Percentiles rank a stretch among this genome's conserved stretches.
Conservation (phyloP, 768 basidiomycete genomes). For the Lactarius trivialis region DNA sequence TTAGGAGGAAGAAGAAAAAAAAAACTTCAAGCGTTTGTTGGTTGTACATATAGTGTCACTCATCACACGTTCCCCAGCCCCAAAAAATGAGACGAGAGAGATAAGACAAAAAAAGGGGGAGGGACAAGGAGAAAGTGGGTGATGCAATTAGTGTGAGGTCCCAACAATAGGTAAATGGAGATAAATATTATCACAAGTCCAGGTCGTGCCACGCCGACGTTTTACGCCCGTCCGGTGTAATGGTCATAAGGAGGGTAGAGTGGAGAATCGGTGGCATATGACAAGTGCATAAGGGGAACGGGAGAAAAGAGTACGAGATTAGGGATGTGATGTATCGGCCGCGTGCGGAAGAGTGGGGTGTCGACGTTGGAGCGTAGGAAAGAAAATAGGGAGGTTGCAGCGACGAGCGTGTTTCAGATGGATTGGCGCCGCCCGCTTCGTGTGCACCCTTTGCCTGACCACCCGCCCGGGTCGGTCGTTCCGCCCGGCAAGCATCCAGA, state of each 20-base stretch:
- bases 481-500: not conserved
- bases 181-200: slow-evolving; percentile 10
- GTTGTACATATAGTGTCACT: not conserved
- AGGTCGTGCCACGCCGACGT: not conserved
- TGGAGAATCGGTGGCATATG: not conserved
- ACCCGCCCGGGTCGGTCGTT: not conserved
- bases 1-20: not conserved
- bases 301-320: slow-evolving; percentile 2
- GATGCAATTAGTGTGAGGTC: slow-evolving; percentile 10
- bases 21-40: not conserved
- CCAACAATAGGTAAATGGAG: not conserved
- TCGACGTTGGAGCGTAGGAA: not conserved
- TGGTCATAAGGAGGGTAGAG: not conserved
- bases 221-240: slow-evolving; percentile 4
- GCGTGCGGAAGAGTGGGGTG: not conserved
- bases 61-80: not conserved
- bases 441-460: not conserved
- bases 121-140: not conserved
- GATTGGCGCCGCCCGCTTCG: not conserved
- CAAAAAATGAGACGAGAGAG: not conserved
- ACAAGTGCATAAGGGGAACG: slow-evolving; percentile 7
- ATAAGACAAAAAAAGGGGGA: not conserved
- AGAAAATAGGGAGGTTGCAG: not conserved
- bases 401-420: not conserved
- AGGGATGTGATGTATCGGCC: slow-evolving; percentile 9